A percentile compares a stretch with the other conserved stretches of the same genome.
Evolutionary conservation across 106 monocot genomes (phyloP).

Genomic region (Amphibolis antarctica): DNA sequence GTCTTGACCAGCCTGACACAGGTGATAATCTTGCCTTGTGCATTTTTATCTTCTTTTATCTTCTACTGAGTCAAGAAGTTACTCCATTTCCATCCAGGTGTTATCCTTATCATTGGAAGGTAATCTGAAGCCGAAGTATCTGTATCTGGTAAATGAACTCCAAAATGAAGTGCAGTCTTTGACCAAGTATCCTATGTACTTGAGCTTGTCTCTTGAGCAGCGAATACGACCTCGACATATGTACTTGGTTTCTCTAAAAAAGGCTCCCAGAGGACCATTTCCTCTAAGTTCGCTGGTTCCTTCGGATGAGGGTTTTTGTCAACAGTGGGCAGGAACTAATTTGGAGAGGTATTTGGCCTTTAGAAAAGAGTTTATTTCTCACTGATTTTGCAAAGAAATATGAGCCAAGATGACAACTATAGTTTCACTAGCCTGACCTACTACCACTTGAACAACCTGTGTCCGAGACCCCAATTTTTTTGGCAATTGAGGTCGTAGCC

Average conservation of each 20-base stretch:
- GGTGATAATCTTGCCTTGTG: constrained; percentile 22
- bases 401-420: constrained; percentile 31
- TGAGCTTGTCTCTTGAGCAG: constrained; percentile 90
- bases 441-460: not conserved
- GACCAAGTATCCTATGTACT: constrained; percentile 90
- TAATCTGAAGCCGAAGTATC: constrained; percentile 86
- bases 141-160: constrained; percentile 89
- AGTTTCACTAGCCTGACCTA: not conserved
- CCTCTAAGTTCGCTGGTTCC: constrained; percentile 86
- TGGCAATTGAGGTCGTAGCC: no score
- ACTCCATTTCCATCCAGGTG: constrained; percentile 36
- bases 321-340: constrained; percentile 90
- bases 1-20: constrained; percentile 87
- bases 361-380: constrained; percentile 48
- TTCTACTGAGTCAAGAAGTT: not conserved
- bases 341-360: constrained; percentile 71
- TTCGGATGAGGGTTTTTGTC: constrained; percentile 72
- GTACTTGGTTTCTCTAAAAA: constrained; percentile 78
- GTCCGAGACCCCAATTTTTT: no score
- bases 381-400: constrained; percentile 56
- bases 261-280: constrained; percentile 93
- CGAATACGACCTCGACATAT: constrained; percentile 85
- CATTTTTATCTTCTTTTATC: not conserved
- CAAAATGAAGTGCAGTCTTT: constrained; percentile 74
- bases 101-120: constrained; percentile 82